Base-by-base conservation (phyloP, 2,329 filamentous ascomycete genomes). In the Incumbomyces delicatus region DNA sequence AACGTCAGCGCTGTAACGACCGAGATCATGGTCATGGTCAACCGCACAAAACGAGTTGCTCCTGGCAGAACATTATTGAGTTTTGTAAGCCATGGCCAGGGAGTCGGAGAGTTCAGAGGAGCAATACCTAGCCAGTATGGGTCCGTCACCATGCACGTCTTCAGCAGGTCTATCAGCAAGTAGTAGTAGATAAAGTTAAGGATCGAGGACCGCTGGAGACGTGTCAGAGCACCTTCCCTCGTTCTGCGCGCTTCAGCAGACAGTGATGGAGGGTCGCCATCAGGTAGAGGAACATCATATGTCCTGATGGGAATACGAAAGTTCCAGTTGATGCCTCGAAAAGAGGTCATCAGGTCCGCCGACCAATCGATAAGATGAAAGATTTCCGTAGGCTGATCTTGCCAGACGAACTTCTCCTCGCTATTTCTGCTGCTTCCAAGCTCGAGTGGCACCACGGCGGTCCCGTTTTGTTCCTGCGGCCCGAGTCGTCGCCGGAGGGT, bases 81-180 rank as follows among this genome's bases (percentile, higher is more conserved):
- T n/a, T 14, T 37, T 17, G 41, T 33, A 16, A 53, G 50, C 52
- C 52, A 53, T 7, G 36, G 35, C 53, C 53, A 57, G 48, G 62
- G 58, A 45, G 69, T 65, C 3, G 66, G 66, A 65, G 62, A 50
- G 44, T 63, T 60, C 1, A 71, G 66, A 1, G 78, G 74, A 18
- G 76, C 60, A 48, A 80, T 58, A 35, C 72, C 72, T 64, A 73
- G 73, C 64, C 89, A 94, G 67, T 90, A 94, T 0, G 83, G 81
- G 57, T 96, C 90, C 44, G 77, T 75, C 55, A 82, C 80, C 68
- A 87, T 81, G 51, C 79, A 52, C 1, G 80, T 73, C 58, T 84
- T 85, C 44, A 86, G 63, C 6, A 79, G 48, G 63, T 95, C 90
- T 7, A 95, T 68, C 6, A 76, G 50, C 11, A 92, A 53, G 60